These are phyloP conservation scores for Fusarium hainanense DNA, from an alignment of 2,329 filamentous ascomycete species.

Conservation along the genomic window DNA sequence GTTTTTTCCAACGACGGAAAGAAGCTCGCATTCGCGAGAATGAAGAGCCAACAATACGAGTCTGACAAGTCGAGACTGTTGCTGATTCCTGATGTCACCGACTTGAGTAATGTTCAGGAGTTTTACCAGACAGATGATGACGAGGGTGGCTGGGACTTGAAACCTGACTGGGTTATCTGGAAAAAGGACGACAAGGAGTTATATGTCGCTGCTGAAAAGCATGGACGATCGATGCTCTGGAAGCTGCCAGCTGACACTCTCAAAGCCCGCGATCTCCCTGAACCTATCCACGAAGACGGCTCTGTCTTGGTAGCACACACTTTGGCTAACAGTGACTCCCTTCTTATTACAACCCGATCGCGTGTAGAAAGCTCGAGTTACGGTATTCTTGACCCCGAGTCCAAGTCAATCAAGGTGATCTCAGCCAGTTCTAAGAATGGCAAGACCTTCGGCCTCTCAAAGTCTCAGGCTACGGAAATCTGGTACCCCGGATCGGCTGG, in stretches of 20 bases:
- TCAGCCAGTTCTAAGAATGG: constrained; percentile 76
- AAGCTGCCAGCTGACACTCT: constrained; percentile 67
- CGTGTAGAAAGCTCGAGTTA: constrained; percentile 79
- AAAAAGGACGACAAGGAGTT: constrained; percentile 69
- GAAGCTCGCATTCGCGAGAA: constrained; percentile 80
- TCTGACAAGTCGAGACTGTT: constrained; percentile 76
- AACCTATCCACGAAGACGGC: constrained; percentile 63
- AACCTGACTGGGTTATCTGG: constrained; percentile 68
- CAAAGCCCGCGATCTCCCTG: constrained; percentile 61
- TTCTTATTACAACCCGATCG: constrained; percentile 76
- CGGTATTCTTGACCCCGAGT: constrained; percentile 64
- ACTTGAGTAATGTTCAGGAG: constrained; percentile 68
- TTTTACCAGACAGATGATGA: constrained; percentile 71
- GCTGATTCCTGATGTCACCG: constrained; percentile 69
- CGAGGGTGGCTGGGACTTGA: constrained; percentile 70
- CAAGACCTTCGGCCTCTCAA: constrained; percentile 72
- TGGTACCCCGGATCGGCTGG: constrained; percentile 74
- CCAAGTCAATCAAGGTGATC: constrained; percentile 55
- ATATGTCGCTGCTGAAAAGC: constrained; percentile 79
- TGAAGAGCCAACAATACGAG: constrained; percentile 82
- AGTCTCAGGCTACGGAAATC: constrained; percentile 72
- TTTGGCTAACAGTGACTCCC: constrained; percentile 58
- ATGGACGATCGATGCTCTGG: constrained; percentile 72
- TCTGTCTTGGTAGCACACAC: constrained; percentile 64
- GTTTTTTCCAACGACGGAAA: constrained; percentile 79